Evolutionary conservation across 164 flowering plant species (phyloP).

Genomic region (Vitis cinerea): DNA sequence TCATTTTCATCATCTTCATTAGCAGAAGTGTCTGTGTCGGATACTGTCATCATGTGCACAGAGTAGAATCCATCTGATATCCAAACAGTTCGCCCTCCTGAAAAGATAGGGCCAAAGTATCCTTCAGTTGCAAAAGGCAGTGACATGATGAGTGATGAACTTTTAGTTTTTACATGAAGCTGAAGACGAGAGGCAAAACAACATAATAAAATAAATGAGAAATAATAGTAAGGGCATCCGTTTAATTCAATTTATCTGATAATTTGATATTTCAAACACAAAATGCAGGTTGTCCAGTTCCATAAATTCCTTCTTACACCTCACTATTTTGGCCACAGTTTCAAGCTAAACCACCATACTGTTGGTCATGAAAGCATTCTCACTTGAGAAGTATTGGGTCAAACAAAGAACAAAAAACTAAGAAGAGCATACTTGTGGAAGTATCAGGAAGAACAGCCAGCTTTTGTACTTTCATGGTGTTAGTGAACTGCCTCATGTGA

Average conservation of each 20-base stretch:
- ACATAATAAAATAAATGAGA: not conserved
- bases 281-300: too few relatives aligned
- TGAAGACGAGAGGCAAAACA: not conserved
- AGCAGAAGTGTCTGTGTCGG: constrained; percentile 40
- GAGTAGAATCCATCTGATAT: constrained; percentile 71
- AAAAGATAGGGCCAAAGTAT: constrained; percentile 14
- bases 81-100: constrained; percentile 75
- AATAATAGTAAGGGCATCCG: not conserved
- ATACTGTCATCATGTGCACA: constrained; percentile 45
- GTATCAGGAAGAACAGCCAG: constrained; percentile 65
- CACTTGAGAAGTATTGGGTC: too few relatives aligned
- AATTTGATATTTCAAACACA: not conserved
- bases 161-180: not conserved
- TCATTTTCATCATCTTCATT: constrained; percentile 34
- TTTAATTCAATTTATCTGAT: not conserved
- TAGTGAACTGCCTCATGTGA: constrained; percentile 49
- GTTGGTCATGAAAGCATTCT: not conserved
- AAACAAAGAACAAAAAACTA: not conserved
- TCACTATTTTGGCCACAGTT: too few relatives aligned
- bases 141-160: not conserved
- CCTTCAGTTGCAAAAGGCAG: not conserved
- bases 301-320: too few relatives aligned
- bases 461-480: constrained; percentile 55
- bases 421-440: constrained; percentile 42
- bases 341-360: too few relatives aligned